A percentile compares a stretch with the other conserved stretches of the same genome.
Evolutionary conservation across 177 flowering plant genomes (phyloP).

Genomic region (Vitis hybrid): DNA sequence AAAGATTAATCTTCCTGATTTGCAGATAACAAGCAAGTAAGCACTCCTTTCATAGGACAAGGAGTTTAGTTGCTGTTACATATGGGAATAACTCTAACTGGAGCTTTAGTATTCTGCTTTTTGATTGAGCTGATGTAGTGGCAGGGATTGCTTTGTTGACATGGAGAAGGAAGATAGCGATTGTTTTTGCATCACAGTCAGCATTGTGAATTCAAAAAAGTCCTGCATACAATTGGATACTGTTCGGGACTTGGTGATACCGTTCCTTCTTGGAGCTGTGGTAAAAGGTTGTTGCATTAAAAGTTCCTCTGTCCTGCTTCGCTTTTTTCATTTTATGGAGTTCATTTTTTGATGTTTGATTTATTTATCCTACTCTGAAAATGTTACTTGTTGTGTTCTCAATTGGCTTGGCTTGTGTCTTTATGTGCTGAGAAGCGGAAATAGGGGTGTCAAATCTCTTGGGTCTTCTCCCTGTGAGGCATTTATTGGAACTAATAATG

Average conservation of each 20-base stretch:
- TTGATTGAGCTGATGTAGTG: slow-evolving; percentile 22
- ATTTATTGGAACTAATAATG: neutral
- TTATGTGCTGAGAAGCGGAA: neutral
- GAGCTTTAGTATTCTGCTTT: slow-evolving; percentile 2
- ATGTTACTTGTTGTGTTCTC: neutral
- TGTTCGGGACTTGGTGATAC: slow-evolving; percentile 53
- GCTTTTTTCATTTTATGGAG: neutral
- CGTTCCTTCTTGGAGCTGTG: slow-evolving; percentile 58
- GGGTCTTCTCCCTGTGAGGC: neutral
- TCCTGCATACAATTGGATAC: slow-evolving; percentile 27
- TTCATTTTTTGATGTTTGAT: neutral
- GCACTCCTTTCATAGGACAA: slow-evolving; percentile 9
- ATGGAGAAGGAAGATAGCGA: slow-evolving; percentile 15
- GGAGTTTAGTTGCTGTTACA: neutral
- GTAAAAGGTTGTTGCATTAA: slow-evolving; percentile 54
- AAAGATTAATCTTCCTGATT: slow-evolving; percentile 32
- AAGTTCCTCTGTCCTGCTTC: neutral
- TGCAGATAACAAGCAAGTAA: slow-evolving; percentile 58
- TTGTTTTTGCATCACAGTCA: slow-evolving; percentile 48
- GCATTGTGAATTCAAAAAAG: slow-evolving; percentile 29
- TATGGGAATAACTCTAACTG: neutral
- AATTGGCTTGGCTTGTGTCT: neutral
- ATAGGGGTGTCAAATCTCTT: neutral
- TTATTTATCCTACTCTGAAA: neutral
- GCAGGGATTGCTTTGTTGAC: slow-evolving; percentile 48